Conservation (phyloP, 2,329 filamentous ascomycete species). For the Scedosporium minutisporum region DNA sequence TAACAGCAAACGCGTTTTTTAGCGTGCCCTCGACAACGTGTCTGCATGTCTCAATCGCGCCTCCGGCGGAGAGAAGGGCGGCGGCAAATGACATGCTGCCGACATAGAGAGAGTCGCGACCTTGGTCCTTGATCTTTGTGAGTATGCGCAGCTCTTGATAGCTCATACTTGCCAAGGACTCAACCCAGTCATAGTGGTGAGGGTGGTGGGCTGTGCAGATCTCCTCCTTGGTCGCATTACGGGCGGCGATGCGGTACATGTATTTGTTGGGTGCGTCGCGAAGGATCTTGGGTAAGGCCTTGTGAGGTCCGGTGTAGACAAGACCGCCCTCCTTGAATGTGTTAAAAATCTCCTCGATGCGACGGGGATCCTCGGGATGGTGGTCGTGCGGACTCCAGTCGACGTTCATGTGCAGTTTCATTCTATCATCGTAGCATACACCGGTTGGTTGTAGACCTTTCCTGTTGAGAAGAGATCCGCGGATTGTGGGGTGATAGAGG, state of each 20-base stretch:
- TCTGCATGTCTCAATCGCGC: constrained; percentile 91
- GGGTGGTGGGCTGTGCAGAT: constrained; percentile 69
- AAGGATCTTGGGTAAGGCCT: constrained; percentile 42
- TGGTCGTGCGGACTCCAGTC: constrained; percentile 64
- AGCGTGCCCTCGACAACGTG: constrained; percentile 75
- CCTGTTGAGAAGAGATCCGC: constrained; percentile 25
- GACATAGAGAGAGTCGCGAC: constrained; percentile 71
- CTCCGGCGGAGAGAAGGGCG: constrained; percentile 75
- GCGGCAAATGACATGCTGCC: constrained; percentile 74
- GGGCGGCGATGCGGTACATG: constrained; percentile 69
- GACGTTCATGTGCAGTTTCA: constrained; percentile 90
- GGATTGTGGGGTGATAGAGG: constrained; percentile 10
- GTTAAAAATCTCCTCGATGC: constrained; percentile 88
- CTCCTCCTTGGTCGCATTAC: constrained; percentile 69
- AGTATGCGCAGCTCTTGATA: constrained; percentile 59
- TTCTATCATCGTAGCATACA: constrained; percentile 83
- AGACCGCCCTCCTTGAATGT: constrained; percentile 76
- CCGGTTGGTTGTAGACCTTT: constrained; percentile 57
- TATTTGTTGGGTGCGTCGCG: constrained; percentile 46
- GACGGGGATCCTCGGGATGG: constrained; percentile 86
- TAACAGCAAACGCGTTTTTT: constrained; percentile 92
- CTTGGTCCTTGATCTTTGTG: constrained; percentile 50
- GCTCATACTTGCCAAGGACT: constrained; percentile 41
- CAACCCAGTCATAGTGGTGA: constrained; percentile 73
- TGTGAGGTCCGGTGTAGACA: constrained; percentile 52